phyloP scores from a whole-genome alignment of 176 grass and related monocot species.

The Melocanna baccifera region DNA sequence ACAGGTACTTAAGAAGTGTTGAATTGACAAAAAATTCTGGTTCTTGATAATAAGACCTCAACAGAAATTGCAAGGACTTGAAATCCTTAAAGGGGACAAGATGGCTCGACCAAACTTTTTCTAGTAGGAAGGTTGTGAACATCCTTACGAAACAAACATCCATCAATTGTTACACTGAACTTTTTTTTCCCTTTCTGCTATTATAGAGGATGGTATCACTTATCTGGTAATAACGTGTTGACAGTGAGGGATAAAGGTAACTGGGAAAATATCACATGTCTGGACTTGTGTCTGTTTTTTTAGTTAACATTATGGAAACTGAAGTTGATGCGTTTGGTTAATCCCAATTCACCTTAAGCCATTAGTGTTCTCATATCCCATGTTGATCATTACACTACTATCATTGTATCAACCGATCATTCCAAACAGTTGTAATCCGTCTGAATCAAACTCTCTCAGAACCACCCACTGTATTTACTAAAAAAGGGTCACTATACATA shows the following conservation, averaged over 20 bases:
- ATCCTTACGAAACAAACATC: background rate
- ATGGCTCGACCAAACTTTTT: background rate
- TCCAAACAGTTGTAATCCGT: background rate
- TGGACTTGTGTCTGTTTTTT: background rate
- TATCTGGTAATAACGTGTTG: background rate
- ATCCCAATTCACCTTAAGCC: background rate
- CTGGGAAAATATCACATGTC: background rate
- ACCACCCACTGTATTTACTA: background rate
- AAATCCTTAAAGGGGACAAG: background rate
- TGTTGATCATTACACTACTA: background rate
- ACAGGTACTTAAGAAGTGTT: slow-evolving; percentile 6
- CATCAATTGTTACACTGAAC: background rate
- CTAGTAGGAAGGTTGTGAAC: background rate
- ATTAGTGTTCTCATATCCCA: background rate
- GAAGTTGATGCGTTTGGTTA: background rate
- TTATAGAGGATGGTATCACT: background rate
- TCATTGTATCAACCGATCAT: background rate
- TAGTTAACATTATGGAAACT: background rate
- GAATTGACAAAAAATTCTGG: slow-evolving; percentile 10
- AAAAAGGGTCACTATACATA: background rate
- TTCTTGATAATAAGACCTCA: slow-evolving; percentile 21
- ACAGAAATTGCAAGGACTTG: slow-evolving; percentile 24
- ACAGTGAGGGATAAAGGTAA: background rate
- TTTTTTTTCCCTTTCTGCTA: background rate
- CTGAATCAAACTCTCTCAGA: background rate